Conservation (phyloP, 2,329 filamentous ascomycete species). For the Fusarium odoratissimum region DNA sequence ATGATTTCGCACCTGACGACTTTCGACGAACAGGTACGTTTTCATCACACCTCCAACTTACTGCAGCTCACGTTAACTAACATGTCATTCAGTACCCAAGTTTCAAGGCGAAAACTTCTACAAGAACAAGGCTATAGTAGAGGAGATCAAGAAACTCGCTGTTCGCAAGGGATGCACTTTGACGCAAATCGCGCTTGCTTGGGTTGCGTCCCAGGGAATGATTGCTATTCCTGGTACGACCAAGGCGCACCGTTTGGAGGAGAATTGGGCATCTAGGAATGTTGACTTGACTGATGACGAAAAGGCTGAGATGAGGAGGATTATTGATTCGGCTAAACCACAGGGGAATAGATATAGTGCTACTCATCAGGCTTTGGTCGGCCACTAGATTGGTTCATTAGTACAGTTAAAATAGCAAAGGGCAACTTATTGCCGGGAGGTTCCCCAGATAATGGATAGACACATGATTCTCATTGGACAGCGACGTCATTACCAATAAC, state of each 20-base stretch:
- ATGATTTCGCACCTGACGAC: conserved; percentile 2
- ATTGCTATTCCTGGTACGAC: conserved; percentile 16
- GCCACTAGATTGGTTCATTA: not conserved
- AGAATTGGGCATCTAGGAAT: not conserved
- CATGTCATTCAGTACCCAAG: not conserved
- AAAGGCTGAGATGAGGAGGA: not conserved
- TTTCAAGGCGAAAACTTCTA: conserved; percentile 15
- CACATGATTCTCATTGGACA: too few relatives aligned
- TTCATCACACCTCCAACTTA: not conserved
- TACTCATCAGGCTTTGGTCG: conserved; percentile 1
- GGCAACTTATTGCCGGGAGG: not conserved
- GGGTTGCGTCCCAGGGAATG: conserved; percentile 3
- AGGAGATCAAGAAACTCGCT: conserved; percentile 1
- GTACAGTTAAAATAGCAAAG: not conserved
- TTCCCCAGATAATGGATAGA: not conserved
- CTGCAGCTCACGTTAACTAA: not conserved
- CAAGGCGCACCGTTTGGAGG: not conserved
- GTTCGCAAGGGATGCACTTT: not conserved
- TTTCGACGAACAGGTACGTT: not conserved
- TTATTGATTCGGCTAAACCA: not conserved
- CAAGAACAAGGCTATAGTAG: conserved; percentile 1
- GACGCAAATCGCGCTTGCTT: conserved; percentile 7
- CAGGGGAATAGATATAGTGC: not conserved
- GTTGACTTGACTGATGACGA: not conserved
- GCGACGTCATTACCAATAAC: not conserved